Evolutionary conservation across 331 rosid genomes (phyloP).

Genomic region (Cydonia oblonga): DNA sequence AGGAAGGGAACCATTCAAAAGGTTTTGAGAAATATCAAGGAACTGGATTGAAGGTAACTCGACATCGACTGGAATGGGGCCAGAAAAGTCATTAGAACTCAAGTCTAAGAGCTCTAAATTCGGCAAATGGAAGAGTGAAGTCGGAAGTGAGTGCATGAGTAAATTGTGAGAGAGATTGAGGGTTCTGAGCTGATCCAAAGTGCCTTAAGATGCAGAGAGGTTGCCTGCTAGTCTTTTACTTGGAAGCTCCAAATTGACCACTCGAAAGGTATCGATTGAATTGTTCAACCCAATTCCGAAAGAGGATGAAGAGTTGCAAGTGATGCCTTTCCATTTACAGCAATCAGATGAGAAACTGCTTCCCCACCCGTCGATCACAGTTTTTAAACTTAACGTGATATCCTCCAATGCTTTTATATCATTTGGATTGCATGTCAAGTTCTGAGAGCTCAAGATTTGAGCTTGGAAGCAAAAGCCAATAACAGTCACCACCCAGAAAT

Average conservation of each 20-base stretch:
- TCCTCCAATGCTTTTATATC: neutral
- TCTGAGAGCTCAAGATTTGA: constrained; percentile 9
- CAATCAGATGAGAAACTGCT: neutral
- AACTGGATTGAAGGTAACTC: constrained; percentile 9
- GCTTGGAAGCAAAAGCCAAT: constrained; percentile 8
- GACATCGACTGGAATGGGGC: neutral
- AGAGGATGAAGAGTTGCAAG: constrained; percentile 3
- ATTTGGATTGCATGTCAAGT: neutral
- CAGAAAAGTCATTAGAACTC: constrained; percentile 8
- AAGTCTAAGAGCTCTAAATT: constrained; percentile 18
- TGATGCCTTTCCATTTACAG: constrained; percentile 17
- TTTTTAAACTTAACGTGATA: neutral
- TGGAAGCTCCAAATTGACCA: constrained; percentile 13
- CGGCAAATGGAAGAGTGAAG: constrained; percentile 2
- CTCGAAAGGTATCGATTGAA: neutral
- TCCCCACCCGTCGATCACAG: neutral
- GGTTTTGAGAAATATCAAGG: constrained; percentile 18
- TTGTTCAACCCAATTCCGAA: neutral
- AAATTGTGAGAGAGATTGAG: constrained; percentile 21
- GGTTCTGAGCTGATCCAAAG: constrained; percentile 16
- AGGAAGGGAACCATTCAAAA: constrained; percentile 11
- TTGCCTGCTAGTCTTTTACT: constrained; percentile 3
- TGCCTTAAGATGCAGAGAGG: constrained; percentile 10
- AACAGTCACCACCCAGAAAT: constrained; percentile 10
- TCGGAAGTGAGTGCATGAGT: constrained; percentile 11